Evolutionary conservation across 2,329 filamentous ascomycete genomes (phyloP), one percentile per base, ranked within the genome.

Genomic region (Xylariaceae sp.): DNA sequence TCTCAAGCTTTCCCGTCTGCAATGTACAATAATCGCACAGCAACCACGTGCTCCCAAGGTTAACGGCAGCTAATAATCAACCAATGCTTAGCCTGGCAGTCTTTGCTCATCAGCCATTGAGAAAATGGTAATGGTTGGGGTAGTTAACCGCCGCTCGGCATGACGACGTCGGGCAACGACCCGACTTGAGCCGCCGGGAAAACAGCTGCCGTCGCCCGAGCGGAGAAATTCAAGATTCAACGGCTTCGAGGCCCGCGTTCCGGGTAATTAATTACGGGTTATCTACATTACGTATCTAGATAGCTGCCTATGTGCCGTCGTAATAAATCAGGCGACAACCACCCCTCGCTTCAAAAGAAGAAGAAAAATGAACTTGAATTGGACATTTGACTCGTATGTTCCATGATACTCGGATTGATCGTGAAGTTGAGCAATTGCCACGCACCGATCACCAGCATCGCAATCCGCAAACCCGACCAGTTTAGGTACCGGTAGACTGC

Each of bases 181-280:
- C 34, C 41, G 29, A 53, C 39, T 50, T 54, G 52, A 59, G 53
- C 49, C 48, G 52, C 49, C 52, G 57, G 54, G 49, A 52, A 43
- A 53, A 13, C 19, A 53, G 43, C 56, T 54, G 46, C 53, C 56
- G 51, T 58, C 26, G 42, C 53, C 47, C 52, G 55, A 45, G 40
- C 51, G 58, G 54, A 54, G 54, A 55, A 54, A 55, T 16, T 19
- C 36, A 19, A 49, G 47, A 53, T 52, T 57, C 45, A 29, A 53
- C 59, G 59, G 59, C 46, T 60, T n/a, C 40, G 39, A 60, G 59
- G 59, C 53, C 59, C 59, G 59, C 39, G n/a, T 55, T 57, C 58
- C 56, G 58, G 56, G 19, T 15, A 56, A 59, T 58, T 60, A 19
- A 9, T 18, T 26, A 26, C 8, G 26, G 8, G 8, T 8, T 26